Percentiles rank a stretch among this genome's conserved stretches.
phyloP scores from a whole-genome alignment of 1,284 basidiomycete species.

The Termitomyces sp. region DNA sequence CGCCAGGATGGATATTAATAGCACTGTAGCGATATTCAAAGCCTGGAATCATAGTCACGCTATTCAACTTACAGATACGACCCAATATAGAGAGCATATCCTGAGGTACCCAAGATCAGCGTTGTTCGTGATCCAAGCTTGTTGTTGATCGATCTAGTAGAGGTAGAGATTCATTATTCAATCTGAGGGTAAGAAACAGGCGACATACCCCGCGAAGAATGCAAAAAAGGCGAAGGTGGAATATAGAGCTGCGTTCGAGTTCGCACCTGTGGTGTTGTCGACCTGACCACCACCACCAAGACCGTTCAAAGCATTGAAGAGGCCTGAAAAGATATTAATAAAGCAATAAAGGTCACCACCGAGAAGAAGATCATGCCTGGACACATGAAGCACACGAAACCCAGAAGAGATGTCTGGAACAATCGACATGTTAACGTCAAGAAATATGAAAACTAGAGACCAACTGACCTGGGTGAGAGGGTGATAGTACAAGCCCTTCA shows the following conservation, averaged over 20 bases:
- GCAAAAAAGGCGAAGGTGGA: conserved; percentile 61
- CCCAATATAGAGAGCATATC: conserved; percentile 72
- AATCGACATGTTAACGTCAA: background rate
- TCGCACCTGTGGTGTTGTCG: conserved; percentile 54
- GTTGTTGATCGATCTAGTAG: conserved; percentile 65
- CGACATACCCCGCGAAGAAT: conserved; percentile 60
- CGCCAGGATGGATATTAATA: conserved; percentile 60
- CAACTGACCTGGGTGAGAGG: conserved; percentile 42
- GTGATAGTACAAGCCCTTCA: conserved; percentile 41
- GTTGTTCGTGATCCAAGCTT: conserved; percentile 70
- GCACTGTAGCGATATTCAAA: conserved; percentile 35
- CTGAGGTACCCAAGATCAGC: conserved; percentile 64
- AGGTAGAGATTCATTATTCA: conserved; percentile 4
- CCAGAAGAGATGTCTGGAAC: conserved; percentile 49
- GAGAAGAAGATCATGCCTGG: conserved; percentile 39
- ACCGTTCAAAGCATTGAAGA: conserved; percentile 56
- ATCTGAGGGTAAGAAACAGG: conserved; percentile 14
- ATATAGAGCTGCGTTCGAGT: conserved; percentile 64
- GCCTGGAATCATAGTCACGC: background rate
- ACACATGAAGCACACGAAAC: conserved; percentile 66
- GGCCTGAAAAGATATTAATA: conserved; percentile 26
- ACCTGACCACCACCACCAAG: conserved; percentile 70
- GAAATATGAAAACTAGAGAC: conserved; percentile 15
- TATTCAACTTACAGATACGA: conserved; percentile 55
- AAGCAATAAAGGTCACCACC: background rate